Evolutionary conservation across 345 rosid species (phyloP).

Genomic region (Lepidium sativum): DNA sequence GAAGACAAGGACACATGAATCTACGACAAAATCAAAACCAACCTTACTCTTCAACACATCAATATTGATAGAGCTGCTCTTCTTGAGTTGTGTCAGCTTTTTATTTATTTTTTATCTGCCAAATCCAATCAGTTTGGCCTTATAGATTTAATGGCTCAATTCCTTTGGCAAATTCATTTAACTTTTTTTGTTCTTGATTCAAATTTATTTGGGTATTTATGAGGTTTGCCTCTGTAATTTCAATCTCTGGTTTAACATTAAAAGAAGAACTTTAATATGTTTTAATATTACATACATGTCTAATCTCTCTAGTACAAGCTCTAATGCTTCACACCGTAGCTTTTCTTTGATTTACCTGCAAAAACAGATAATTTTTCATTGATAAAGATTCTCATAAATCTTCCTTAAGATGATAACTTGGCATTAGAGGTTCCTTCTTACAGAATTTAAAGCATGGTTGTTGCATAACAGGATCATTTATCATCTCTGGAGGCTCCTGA

Average conservation of each 20-base stretch:
- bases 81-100: background rate
- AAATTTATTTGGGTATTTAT: background rate
- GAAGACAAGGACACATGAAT: conserved; percentile 46
- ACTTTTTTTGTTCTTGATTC: background rate
- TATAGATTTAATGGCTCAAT: conserved; percentile 7
- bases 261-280: background rate
- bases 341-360: conserved; percentile 66
- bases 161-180: background rate
- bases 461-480: conserved; percentile 70
- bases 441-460: conserved; percentile 84
- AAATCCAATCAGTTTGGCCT: conserved; percentile 6
- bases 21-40: conserved; percentile 23
- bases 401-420: background rate
- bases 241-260: background rate
- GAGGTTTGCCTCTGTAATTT: conserved; percentile 14
- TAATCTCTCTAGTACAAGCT: conserved; percentile 4
- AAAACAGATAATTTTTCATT: background rate
- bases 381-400: background rate
- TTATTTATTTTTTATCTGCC: background rate
- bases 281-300: background rate
- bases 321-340: conserved; percentile 42
- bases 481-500: conserved; percentile 55
- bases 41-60: conserved; percentile 17
- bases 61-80: conserved; percentile 3
- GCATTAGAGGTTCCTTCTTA: conserved; percentile 24